Base-by-base conservation (phyloP, 495 filamentous ascomycete species). In the Talaromyces wortmannii region DNA sequence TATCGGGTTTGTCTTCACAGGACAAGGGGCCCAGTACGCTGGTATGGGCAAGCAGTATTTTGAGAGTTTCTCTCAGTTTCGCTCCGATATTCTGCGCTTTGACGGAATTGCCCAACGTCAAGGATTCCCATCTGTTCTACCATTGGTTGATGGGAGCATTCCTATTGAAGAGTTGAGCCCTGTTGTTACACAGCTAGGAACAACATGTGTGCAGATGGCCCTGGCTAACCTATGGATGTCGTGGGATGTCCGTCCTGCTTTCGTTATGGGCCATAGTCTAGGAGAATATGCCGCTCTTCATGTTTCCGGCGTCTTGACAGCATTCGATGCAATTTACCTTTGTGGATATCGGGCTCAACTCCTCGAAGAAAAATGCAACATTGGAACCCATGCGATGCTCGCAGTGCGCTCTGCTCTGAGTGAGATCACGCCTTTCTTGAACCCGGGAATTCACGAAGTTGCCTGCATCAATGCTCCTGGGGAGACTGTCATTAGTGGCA, bases 241-340 rank as follows among this genome's bases (percentile, higher is more conserved):
- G 7, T 86, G 90, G 79, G 91, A 89, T 36, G 78, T 95, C 55
- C 81, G 69, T 18, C 91, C 91, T 16, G 75, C 79, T 50, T 86
- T 84, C 42, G 89, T 95, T 3, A 74, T 96, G 36, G 92, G 92
- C 18, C 92, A 97, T 73, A 95, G 90, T 65, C 61, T 85, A 11
- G 91, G 91, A 55, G 91, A 96, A 66, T 96, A 92, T 70, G 90
- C 91, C 47, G 91, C 92, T 13, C 74, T 96, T 2, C 79, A 92
- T 61, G 83, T 86, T 33, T 83, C 91, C 15, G 91, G 90, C 50
- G 84, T 95, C 12, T 69, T 96, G 8, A 88, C 86, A 7, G 86
- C 82, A 31, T 83, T 81, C 58, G 91, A 95, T 62, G 85, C 87
- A 29, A 83, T 96, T 60, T 89, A 86, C 61, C 77, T 96, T 7